These are phyloP conservation scores for Ophiostoma piceae DNA, from an alignment of 2,329 filamentous ascomycete genomes.

Conservation along the genomic window DNA sequence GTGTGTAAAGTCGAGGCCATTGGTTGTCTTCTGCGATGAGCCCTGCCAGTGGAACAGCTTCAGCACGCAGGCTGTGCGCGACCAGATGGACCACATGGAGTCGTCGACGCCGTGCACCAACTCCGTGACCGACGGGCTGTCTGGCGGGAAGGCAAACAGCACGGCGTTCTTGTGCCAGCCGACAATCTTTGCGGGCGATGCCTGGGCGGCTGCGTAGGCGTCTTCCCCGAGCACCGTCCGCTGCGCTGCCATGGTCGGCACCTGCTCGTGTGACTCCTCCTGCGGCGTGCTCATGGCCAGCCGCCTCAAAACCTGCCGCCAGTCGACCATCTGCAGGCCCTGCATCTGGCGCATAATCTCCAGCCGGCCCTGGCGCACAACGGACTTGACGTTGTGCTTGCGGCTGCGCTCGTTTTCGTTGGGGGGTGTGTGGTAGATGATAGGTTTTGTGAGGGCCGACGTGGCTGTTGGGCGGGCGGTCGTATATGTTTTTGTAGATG, in stretches of 20 bases:
- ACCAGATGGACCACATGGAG: conserved; percentile 32
- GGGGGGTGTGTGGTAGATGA: conserved; percentile 26
- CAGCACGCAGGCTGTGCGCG: conserved; percentile 30
- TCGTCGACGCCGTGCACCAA: conserved; percentile 27
- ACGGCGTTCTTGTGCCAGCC: conserved; percentile 27
- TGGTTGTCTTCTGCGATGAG: background rate
- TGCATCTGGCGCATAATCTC: conserved; percentile 35
- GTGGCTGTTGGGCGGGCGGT: conserved; percentile 12
- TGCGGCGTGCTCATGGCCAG: conserved; percentile 38
- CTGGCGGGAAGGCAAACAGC: conserved; percentile 30
- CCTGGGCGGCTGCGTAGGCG: background rate
- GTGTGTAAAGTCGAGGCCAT: background rate
- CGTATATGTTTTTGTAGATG: background rate
- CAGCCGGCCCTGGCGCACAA: conserved; percentile 37
- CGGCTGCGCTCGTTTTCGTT: conserved; percentile 29
- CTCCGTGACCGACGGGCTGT: conserved; percentile 23
- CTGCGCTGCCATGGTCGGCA: background rate
- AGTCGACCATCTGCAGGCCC: conserved; percentile 34
- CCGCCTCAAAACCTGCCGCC: conserved; percentile 38
- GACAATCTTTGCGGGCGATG: background rate
- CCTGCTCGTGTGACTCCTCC: background rate
- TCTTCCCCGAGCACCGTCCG: background rate
- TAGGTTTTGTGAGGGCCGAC: conserved; percentile 33
- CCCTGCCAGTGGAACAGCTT: conserved; percentile 26
- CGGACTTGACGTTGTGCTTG: conserved; percentile 28